Evolutionary conservation across 805 yeast genomes (phyloP), one percentile per base, ranked within the genome.

Genomic region (Martiniozyma abietophila): DNA sequence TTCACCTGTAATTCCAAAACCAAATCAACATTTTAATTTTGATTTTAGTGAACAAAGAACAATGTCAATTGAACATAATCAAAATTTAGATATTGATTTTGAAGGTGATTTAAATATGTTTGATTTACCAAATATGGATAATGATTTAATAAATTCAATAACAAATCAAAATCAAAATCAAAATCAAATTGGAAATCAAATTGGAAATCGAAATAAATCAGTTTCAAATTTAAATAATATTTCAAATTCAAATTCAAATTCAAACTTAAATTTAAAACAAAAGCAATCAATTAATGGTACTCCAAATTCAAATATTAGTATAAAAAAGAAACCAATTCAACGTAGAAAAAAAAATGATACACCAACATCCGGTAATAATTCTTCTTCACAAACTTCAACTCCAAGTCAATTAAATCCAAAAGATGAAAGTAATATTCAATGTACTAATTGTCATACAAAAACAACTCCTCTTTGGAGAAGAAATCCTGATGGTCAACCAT

Each of bases 401-500:
- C n/a, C n/a, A n/a, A n/a, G n/a, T n/a, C n/a, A n/a, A n/a, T n/a
- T n/a, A n/a, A n/a, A n/a, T n/a, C 29, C 39, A 18, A 31, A 41
- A 11, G 37, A 26, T 18, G 44, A 40, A 10, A 34, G 32, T 6
- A 39, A 43, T 25, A 52, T 53, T 7, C 44, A 54, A 5, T 89
- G 97, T 58, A 77, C 89, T 12, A 89, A 89, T 58, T 89, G 98
- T 58, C 78, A 80, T 49, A 89, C 98, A 0, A 75, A 71, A 43
- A 86, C 94, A 12, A 89, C 98, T 0, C 98, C 98, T 1, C 58
- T 89, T 12, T 89, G 98, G 98, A 66, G 98, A 47, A 67, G 96
- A 32, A 84, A 85, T 48, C 86, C 94, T 0, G 83, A 82, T 39
- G 96, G 96, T 2, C 80, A 83, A 49, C 94, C 96, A 0, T 62